Evolutionary conservation across 176 grass and related monocot species (phyloP), one percentile per base, ranked within the genome.

Genomic region (Triticum timopheevii): DNA sequence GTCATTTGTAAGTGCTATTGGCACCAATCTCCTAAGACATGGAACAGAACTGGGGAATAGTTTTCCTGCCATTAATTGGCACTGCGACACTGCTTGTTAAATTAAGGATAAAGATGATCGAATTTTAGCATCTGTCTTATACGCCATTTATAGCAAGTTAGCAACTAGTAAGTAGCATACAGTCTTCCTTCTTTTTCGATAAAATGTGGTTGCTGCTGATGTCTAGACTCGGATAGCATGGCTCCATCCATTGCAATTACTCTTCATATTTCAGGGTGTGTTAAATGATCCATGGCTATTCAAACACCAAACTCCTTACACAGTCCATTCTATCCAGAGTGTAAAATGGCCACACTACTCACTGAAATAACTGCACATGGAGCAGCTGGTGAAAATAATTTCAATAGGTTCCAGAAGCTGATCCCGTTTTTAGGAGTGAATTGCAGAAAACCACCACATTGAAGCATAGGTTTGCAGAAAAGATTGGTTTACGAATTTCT

Each of bases 1-100:
- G 34, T 39, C 56, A 78, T 82, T 77, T 77, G 15, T 54, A 64
- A 78, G 88, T 71, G 23, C 65, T 77, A 77, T 65, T 63, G 36
- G 65, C 33, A 17, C 27, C 45, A 39, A 23, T 80, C 84, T 33
- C 54, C n/a, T 20, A 58, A 87, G 83, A 47, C 7, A 45, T 67
- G 80, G 80, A 72, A 6, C 22, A 74, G 8, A 62, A 76, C 39
- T 38, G 27, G 22, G 12, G 38, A 47, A 80, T 75, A 76, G 61
- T 68, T 87, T 76, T 68, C 34, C 15, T 75, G 45, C 45, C 61
- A 80, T 22, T 16, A 61, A 75, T 70, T 61, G 20, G 68, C 6
- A 61, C 16, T 22, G 25, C 49, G 15, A 68, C 6, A 61, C 30
- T 22, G 34, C 22, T 24, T 65, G 31, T 78, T 76, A 24, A 52